These are phyloP conservation scores for Yamadazyma takamatsuzukensis DNA, from an alignment of 805 yeast species.

Conservation along the genomic window DNA sequence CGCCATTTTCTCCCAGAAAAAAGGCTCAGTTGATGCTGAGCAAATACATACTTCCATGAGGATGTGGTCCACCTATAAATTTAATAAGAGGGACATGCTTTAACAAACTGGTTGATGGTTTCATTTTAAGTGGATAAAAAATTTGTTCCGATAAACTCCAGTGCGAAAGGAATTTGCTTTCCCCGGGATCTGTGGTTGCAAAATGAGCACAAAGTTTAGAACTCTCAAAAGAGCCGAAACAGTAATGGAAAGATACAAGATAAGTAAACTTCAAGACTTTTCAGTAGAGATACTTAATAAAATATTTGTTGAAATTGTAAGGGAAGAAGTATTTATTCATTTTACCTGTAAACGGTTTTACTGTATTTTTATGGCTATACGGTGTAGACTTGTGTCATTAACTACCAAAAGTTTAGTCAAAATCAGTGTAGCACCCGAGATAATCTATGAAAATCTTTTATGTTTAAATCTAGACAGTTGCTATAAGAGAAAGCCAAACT, in stretches of 20 bases:
- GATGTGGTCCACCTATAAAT: slow-evolving; percentile 81
- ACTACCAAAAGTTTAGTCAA: neutral
- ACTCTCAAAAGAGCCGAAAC: too few species aligned
- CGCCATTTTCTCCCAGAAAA: neutral
- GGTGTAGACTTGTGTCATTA: neutral
- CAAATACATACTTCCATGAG: slow-evolving; percentile 41
- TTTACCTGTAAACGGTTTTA: slow-evolving; percentile 1
- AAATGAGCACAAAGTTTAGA: too few species aligned
- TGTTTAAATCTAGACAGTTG: neutral
- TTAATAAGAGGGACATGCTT: slow-evolving; percentile 70
- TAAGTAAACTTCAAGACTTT: too few species aligned
- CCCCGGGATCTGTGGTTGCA: too few species aligned
- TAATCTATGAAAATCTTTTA: too few species aligned
- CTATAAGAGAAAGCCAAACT: neutral
- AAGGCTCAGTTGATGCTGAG: neutral
- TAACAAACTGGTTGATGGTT: slow-evolving; percentile 26
- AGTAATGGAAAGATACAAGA: too few species aligned
- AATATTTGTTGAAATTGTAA: too few species aligned
- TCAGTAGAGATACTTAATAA: too few species aligned
- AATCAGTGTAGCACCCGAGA: too few species aligned
- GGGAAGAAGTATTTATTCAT: too few species aligned
- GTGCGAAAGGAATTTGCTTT: neutral
- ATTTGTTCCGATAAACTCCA: too few species aligned
- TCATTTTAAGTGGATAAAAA: too few species aligned
- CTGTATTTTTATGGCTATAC: neutral